A percentile compares a stretch with the other conserved stretches of the same genome.
phyloP scores from a whole-genome alignment of 805 yeast species.

The Vanderwaltozyma tropicalis region DNA sequence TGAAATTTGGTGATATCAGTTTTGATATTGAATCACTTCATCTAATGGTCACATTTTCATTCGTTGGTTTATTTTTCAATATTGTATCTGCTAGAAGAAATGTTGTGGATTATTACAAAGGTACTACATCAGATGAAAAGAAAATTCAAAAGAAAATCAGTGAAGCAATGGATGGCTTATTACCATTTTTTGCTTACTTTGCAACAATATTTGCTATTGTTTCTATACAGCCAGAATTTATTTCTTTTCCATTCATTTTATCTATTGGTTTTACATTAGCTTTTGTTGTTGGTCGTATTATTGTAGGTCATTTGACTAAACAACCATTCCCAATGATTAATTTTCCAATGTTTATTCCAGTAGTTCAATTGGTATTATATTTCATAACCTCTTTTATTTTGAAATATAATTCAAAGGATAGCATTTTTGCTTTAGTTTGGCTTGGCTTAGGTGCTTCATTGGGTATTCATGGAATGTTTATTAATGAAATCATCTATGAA shows the following conservation, averaged over 20 bases:
- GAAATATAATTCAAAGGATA: slow-evolving; percentile 29
- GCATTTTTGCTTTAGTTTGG: slow-evolving; percentile 49
- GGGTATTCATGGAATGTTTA: slow-evolving; percentile 63
- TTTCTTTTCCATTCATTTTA: slow-evolving; percentile 48
- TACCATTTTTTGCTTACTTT: slow-evolving; percentile 62
- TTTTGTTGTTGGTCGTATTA: slow-evolving; percentile 80
- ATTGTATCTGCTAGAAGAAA: slow-evolving; percentile 58
- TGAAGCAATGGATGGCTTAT: slow-evolving; percentile 42
- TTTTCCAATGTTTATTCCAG: slow-evolving; percentile 61
- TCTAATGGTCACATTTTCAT: slow-evolving; percentile 47
- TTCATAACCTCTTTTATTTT: slow-evolving; percentile 16
- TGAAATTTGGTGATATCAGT: neutral
- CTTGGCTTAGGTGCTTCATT: slow-evolving; percentile 55
- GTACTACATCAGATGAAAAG: slow-evolving; percentile 17
- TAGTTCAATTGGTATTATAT: slow-evolving; percentile 33
- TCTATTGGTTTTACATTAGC: slow-evolving; percentile 74
- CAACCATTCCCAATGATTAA: slow-evolving; percentile 70
- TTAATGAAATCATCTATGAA: slow-evolving; percentile 69
- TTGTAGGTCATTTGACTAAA: slow-evolving; percentile 73
- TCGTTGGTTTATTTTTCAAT: slow-evolving; percentile 50
- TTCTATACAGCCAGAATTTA: slow-evolving; percentile 39
- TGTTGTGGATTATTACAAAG: slow-evolving; percentile 40
- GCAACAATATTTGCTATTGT: slow-evolving; percentile 38
- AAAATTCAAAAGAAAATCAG: slow-evolving; percentile 12
- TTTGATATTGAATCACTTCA: slow-evolving; percentile 34